phyloP scores from a whole-genome alignment of 257 asterid genomes.

The Solanum clarkiae region DNA sequence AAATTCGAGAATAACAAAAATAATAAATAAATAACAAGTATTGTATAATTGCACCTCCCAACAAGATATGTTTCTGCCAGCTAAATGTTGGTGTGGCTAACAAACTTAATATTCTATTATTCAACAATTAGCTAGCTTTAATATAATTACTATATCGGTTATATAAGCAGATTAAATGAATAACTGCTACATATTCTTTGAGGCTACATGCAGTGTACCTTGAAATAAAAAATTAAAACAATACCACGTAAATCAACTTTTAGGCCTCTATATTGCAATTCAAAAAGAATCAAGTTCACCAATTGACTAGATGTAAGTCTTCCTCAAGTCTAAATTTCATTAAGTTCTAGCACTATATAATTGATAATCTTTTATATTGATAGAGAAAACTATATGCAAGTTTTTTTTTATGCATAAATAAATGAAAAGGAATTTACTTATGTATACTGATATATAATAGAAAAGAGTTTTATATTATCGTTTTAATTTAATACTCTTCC shows the following conservation, averaged over 20 bases:
- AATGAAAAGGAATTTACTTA: neutral
- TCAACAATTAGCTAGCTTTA: neutral
- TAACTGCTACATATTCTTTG: neutral
- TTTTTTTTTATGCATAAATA: neutral
- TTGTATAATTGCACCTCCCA: neutral
- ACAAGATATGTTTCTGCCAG: neutral
- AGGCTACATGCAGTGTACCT: slow-evolving; percentile 5
- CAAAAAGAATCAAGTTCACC: neutral
- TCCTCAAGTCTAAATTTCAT: neutral
- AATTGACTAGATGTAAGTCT: neutral
- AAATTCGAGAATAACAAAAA: neutral
- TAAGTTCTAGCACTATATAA: neutral
- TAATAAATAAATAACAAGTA: neutral
- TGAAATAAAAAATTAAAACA: neutral
- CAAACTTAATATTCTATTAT: neutral
- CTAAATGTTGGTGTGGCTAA: neutral
- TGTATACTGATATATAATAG: neutral
- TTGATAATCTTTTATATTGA: neutral
- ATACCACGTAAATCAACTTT: neutral
- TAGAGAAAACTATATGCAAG: neutral
- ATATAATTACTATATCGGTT: neutral
- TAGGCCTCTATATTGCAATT: neutral
- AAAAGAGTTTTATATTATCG: neutral
- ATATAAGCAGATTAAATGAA: neutral
- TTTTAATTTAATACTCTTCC: neutral